phyloP scores from a whole-genome alignment of 2,329 filamentous ascomycete species.

The Xylaria sp. region DNA sequence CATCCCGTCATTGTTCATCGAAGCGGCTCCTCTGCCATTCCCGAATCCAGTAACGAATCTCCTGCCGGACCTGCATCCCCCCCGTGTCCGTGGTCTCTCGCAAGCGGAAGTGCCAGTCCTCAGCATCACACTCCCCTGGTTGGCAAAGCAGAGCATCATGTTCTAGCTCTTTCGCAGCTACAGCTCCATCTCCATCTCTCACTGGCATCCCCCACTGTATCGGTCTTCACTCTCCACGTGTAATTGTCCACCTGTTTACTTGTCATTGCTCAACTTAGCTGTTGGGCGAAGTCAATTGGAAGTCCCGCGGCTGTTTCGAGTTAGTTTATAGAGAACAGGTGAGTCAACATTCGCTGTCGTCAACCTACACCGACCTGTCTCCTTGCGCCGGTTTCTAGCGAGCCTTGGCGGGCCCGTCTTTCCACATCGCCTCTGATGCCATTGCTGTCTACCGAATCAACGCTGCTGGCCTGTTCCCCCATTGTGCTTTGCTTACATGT shows the following conservation, averaged over 20 bases:
- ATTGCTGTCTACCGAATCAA: not conserved
- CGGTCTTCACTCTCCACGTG: constrained; percentile 45
- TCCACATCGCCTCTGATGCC: not conserved
- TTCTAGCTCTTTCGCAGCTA: constrained; percentile 41
- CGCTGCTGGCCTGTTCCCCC: not conserved
- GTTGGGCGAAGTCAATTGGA: constrained; percentile 40
- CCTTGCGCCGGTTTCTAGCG: not conserved
- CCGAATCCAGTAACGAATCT: not conserved
- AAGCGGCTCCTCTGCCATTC: constrained; percentile 19
- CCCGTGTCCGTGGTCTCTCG: constrained; percentile 15
- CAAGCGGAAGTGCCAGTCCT: constrained; percentile 1
- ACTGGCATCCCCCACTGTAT: constrained; percentile 40
- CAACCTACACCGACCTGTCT: constrained; percentile 12
- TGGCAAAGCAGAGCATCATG: constrained; percentile 42
- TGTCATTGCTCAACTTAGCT: constrained; percentile 36
- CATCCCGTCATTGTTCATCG: constrained; percentile 22
- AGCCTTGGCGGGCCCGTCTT: not conserved
- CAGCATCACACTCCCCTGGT: constrained; percentile 7
- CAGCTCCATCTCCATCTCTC: constrained; percentile 36
- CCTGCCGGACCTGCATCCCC: not conserved
- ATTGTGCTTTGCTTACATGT: constrained; percentile 7
- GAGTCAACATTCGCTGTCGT: constrained; percentile 15
- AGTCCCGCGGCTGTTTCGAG: constrained; percentile 30
- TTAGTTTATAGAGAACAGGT: constrained; percentile 34
- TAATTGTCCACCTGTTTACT: constrained; percentile 40